Conservation (phyloP, 139 green algal species). For the Coelastrella sp. region DNA sequence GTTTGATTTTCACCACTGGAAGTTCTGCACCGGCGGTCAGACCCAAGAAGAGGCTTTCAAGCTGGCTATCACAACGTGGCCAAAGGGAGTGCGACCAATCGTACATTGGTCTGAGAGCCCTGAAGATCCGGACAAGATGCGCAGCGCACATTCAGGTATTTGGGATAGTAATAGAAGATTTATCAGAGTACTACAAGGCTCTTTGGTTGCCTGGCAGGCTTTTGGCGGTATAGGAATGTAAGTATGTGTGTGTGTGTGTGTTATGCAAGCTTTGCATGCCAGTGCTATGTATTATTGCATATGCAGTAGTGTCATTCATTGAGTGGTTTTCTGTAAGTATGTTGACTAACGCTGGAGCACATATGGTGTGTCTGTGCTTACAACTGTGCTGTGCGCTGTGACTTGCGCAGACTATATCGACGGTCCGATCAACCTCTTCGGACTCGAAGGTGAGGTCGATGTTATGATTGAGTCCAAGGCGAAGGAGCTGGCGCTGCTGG, state of each 20-base stretch:
- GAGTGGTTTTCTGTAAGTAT: too few species aligned
- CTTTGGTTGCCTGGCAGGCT: too few species aligned
- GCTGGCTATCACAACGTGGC: constrained; percentile 20
- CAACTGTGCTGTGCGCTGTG: neutral
- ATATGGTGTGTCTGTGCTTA: neutral
- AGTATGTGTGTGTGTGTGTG: too few species aligned
- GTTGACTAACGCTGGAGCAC: too few species aligned
- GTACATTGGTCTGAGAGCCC: constrained; percentile 81
- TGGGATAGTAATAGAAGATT: neutral
- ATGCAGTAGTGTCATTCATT: too few species aligned
- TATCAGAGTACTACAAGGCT: neutral
- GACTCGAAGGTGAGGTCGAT: constrained; percentile 65
- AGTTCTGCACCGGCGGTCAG: constrained; percentile 65
- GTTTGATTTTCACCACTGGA: constrained; percentile 86
- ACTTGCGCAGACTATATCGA: constrained; percentile 67
- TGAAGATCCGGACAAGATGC: constrained; percentile 54
- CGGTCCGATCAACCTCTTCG: constrained; percentile 74
- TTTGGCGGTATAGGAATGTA: too few species aligned
- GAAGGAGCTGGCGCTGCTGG: constrained; percentile 78
- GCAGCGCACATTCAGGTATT: constrained; percentile 62
- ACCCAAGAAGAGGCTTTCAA: constrained; percentile 67
- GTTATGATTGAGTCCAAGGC: constrained; percentile 81
- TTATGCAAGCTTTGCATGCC: too few species aligned
- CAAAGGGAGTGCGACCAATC: constrained; percentile 68
- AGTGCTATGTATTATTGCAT: too few species aligned